A percentile compares a stretch with the other conserved stretches of the same genome.
These are phyloP conservation scores for Rhizopogon salebrosus DNA, from an alignment of 768 basidiomycete genomes.

Conservation along the genomic window DNA sequence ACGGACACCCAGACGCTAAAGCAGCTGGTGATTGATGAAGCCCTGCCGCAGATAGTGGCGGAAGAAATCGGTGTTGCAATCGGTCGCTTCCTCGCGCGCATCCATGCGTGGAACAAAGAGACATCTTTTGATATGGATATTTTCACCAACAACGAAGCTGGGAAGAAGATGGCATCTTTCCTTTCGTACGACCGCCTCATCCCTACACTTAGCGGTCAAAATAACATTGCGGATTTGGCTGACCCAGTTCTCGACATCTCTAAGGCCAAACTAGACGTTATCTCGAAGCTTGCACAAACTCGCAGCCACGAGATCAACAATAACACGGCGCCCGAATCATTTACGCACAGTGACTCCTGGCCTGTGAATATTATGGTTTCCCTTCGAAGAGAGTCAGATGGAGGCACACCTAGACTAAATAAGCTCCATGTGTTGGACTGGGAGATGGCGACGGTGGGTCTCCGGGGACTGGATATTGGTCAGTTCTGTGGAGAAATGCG, in stretches of 20 bases:
- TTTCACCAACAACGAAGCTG: conserved; percentile 38
- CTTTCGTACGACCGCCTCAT: conserved; percentile 43
- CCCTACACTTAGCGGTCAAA: conserved; percentile 29
- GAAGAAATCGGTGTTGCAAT: conserved; percentile 46
- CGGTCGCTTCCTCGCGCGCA: conserved; percentile 46
- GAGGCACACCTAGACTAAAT: conserved; percentile 25
- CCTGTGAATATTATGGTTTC: conserved; percentile 60
- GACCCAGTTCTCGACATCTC: conserved; percentile 39
- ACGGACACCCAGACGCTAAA: conserved; percentile 33
- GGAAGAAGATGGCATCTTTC: conserved; percentile 34
- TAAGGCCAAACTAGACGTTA: conserved; percentile 28
- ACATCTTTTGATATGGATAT: conserved; percentile 23
- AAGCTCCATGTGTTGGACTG: conserved; percentile 55
- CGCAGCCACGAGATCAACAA: conserved; percentile 26
- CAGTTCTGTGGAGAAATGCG: conserved; percentile 62
- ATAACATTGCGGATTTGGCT: conserved; percentile 28
- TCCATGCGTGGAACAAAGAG: conserved; percentile 46
- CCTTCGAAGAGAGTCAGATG: conserved; percentile 24
- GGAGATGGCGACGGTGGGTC: conserved; percentile 57
- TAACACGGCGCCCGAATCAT: conserved; percentile 24
- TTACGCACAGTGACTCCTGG: conserved; percentile 62
- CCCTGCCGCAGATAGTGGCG: conserved; percentile 24
- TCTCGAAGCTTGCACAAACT: conserved; percentile 28
- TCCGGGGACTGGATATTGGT: conserved; percentile 54
- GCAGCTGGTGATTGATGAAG: conserved; percentile 31